phyloP scores from a whole-genome alignment of 2,329 filamentous ascomycete species.

The Cladorrhinum sp. region DNA sequence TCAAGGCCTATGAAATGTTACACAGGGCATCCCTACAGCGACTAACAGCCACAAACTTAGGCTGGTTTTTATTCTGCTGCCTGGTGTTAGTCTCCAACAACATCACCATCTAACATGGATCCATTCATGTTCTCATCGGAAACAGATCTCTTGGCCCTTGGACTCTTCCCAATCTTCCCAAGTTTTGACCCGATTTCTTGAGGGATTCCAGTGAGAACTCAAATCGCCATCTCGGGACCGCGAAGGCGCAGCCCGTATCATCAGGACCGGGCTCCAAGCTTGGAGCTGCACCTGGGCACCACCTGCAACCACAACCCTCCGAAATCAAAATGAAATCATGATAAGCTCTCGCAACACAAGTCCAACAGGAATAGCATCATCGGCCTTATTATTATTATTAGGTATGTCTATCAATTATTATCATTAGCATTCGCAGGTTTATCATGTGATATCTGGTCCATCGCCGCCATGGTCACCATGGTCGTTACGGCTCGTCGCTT shows the following conservation, averaged over 20 bases:
- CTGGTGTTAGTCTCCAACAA: conserved; percentile 14
- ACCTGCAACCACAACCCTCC: neutral
- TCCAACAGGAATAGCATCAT: neutral
- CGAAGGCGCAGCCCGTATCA: conserved; percentile 12
- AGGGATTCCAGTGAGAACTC: conserved; percentile 18
- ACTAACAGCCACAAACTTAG: conserved; percentile 7
- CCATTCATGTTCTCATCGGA: conserved; percentile 9
- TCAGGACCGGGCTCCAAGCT: no score
- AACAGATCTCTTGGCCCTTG: conserved; percentile 19
- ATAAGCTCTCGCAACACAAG: neutral
- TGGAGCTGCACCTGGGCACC: no score
- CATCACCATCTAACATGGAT: neutral
- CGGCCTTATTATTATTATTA: neutral
- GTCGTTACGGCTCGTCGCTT: neutral
- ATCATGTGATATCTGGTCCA: neutral
- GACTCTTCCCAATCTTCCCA: conserved; percentile 4
- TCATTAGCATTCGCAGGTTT: neutral
- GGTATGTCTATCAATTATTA: neutral
- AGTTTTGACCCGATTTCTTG: neutral
- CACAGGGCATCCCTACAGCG: neutral
- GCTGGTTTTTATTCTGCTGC: conserved; percentile 23
- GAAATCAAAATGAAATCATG: neutral
- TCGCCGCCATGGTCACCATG: neutral
- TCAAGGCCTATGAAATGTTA: neutral
- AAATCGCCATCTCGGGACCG: conserved; percentile 12